phyloP scores from a whole-genome alignment of 2,329 filamentous ascomycete species.

The Pseudocercospora fuligena region DNA sequence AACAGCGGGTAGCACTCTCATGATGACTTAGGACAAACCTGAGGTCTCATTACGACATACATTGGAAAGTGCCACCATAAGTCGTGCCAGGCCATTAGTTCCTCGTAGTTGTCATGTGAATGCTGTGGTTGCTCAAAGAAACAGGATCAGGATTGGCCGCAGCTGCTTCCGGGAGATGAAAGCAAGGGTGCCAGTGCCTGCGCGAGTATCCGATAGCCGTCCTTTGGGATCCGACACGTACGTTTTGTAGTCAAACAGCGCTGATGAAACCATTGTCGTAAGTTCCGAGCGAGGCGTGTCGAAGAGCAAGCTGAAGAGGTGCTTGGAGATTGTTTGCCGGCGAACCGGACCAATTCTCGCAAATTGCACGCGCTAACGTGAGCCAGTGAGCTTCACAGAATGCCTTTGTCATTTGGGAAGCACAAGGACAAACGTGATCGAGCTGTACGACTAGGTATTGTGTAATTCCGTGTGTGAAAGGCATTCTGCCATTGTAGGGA shows the following conservation, averaged over 20 bases:
- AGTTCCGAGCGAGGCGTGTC: background rate
- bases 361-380: background rate
- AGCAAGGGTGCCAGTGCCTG: too few species aligned
- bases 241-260: background rate
- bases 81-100: background rate
- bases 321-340: background rate
- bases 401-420: background rate
- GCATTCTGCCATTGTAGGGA: background rate
- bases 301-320: background rate
- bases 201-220: background rate
- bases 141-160: background rate
- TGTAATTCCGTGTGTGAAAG: background rate
- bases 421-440: background rate
- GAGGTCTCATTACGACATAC: background rate
- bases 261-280: background rate
- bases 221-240: background rate
- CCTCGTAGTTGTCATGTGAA: background rate
- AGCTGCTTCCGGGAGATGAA: background rate
- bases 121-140: background rate
- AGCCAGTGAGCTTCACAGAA: background rate
- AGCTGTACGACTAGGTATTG: background rate
- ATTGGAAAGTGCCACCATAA: background rate
- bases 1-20: background rate
- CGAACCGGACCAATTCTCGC: background rate
- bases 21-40: background rate